A percentile compares a stretch with the other conserved stretches of the same genome.
These are phyloP conservation scores for Pseudopediastrum boryanum DNA, from an alignment of 139 green algal genomes.

Conservation along the genomic window DNA sequence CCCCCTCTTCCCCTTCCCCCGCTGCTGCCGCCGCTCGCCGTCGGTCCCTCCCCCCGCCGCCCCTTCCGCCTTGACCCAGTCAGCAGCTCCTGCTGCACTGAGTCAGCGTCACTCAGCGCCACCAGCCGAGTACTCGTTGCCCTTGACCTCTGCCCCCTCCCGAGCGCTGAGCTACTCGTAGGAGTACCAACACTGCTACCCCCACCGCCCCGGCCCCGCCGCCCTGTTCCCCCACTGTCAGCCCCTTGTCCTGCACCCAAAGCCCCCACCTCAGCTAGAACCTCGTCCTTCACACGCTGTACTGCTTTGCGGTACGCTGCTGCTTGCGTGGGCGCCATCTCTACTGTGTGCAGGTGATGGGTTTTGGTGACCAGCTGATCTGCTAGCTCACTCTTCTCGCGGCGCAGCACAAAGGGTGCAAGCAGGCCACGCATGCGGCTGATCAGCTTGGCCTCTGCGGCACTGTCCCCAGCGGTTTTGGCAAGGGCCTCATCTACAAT, in stretches of 20 bases:
- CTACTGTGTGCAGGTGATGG: conserved; percentile 53
- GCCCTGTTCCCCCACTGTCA: not conserved
- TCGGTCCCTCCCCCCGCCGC: too few relatives aligned
- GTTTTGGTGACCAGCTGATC: conserved; percentile 82
- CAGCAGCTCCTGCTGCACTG: too few relatives aligned
- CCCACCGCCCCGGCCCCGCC: not conserved
- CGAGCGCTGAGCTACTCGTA: not conserved
- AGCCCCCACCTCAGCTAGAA: conserved; percentile 27
- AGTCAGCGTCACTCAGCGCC: too few relatives aligned
- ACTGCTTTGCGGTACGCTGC: conserved; percentile 64
- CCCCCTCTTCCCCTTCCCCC: too few relatives aligned
- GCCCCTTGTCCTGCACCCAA: not conserved
- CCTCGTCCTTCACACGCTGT: conserved; percentile 47
- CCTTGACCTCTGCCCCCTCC: not conserved
- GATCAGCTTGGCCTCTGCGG: conserved; percentile 69
- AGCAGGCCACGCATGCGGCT: conserved; percentile 85
- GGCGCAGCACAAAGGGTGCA: conserved; percentile 87
- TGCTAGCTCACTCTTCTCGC: conserved; percentile 90
- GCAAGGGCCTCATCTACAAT: conserved; percentile 5
- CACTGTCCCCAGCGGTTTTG: conserved; percentile 36
- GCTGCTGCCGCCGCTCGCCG: too few relatives aligned
- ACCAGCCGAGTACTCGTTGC: too few relatives aligned
- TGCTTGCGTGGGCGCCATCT: conserved; percentile 66
- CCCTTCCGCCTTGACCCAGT: too few relatives aligned
- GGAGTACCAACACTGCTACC: not conserved